A percentile compares a stretch with the other conserved stretches of the same genome.
These are phyloP conservation scores for Candida frijolesensis DNA, from an alignment of 1,139 yeast genomes.

Conservation along the genomic window DNA sequence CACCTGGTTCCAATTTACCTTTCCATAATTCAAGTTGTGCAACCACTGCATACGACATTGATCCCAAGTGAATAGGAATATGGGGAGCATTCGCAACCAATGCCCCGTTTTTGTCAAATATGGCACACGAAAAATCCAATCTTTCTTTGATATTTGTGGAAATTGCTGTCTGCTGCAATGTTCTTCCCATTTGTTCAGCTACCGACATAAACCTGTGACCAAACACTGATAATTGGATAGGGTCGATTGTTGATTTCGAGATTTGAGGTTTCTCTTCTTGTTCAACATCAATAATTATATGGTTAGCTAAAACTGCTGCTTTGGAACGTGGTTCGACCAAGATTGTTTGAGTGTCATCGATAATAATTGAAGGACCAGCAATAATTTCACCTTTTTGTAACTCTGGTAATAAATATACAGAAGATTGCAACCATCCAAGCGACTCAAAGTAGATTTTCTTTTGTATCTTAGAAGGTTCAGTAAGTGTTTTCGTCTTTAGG, in stretches of 20 bases:
- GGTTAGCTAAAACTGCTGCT: conserved; percentile 62
- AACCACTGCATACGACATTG: conserved; percentile 83
- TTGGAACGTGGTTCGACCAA: conserved; percentile 69
- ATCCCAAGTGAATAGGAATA: conserved; percentile 84
- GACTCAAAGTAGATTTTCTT: conserved; percentile 34
- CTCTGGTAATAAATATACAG: conserved; percentile 52
- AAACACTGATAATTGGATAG: conserved; percentile 73
- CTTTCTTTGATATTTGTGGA: conserved; percentile 87
- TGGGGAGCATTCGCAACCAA: conserved; percentile 87
- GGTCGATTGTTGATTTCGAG: conserved; percentile 51
- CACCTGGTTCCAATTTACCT: conserved; percentile 64
- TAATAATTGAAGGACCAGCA: conserved; percentile 78
- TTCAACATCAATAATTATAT: conserved; percentile 44
- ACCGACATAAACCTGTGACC: conserved; percentile 86
- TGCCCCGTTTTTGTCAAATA: conserved; percentile 74
- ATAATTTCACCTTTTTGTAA: conserved; percentile 56
- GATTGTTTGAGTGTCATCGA: conserved; percentile 87
- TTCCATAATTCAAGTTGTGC: conserved; percentile 68
- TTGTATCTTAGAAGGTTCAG: conserved; percentile 10
- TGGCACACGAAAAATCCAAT: conserved; percentile 82
- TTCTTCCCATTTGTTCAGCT: conserved; percentile 88
- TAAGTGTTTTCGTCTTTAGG: conserved; percentile 11
- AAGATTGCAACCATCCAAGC: conserved; percentile 51
- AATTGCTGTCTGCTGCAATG: conserved; percentile 76
- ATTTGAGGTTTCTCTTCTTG: conserved; percentile 26